Evolutionary conservation across 2,329 filamentous ascomycete species (phyloP).

Genomic region (Ceratocystis alfenasii): DNA sequence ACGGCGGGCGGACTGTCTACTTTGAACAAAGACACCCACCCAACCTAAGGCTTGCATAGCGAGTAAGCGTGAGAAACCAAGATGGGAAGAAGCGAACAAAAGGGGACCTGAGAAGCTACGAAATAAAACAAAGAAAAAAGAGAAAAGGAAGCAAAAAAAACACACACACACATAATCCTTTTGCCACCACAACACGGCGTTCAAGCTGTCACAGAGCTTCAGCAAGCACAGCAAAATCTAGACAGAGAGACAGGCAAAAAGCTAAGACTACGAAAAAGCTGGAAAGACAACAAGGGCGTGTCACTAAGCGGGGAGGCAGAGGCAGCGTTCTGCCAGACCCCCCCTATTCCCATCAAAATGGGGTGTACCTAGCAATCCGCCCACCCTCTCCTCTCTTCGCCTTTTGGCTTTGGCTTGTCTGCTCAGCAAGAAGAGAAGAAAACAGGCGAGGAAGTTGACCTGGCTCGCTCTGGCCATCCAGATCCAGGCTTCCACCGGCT

Average conservation of each 20-base stretch:
- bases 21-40: not conserved
- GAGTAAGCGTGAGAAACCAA: not conserved
- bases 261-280: not conserved
- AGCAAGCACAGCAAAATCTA: not conserved
- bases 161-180: not conserved
- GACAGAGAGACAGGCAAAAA: not conserved
- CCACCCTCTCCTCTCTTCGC: not conserved
- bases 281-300: not conserved
- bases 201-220: conserved; percentile 3
- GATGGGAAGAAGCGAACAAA: not conserved
- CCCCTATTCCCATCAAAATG: not conserved
- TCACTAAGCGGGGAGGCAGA: not conserved
- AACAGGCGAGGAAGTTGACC: not conserved
- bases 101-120: not conserved
- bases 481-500: conserved; percentile 2
- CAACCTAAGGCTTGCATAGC: not conserved
- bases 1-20: not conserved
- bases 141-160: not conserved
- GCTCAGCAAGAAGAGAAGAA: not conserved
- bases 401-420: not conserved
- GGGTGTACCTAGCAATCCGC: not conserved
- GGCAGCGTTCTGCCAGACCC: no score
- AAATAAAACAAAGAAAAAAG: not conserved
- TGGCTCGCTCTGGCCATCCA: not conserved
- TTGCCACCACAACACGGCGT: not conserved